Base-by-base conservation (phyloP, 2,329 filamentous ascomycete genomes). In the Alternaria incomplexa region DNA sequence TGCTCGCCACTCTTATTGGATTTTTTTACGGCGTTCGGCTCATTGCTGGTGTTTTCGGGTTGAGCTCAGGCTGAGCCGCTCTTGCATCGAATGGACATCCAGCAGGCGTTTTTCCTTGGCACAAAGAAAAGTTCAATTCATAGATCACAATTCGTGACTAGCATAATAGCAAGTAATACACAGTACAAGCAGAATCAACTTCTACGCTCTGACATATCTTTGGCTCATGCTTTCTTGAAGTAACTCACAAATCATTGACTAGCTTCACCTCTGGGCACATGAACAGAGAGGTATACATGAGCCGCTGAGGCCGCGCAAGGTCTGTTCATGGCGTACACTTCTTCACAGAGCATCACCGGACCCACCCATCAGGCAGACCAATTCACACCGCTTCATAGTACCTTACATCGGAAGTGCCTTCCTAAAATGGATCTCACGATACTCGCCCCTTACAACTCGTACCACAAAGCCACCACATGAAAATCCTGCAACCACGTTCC, bases 51-150 rank as follows among this genome's bases (percentile, higher is more conserved):
- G 17, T 61, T 36, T 59, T 61, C 54, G 65, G 64, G 61, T 64
- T 62, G 65, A 62, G 65, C 63, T 63, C 43, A 28, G 23, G 6
- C 26, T 30, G 62, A 57, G 67, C 63, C 61, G 57, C 67, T 66
- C 63, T 59, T 60, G 63, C 59, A 64, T 61, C 22, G 25, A 20
- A 58, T 58, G 40, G 56, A 61, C 50, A 59, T 56, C 53, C 50
- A 61, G 53, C 48, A 15, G 47, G 61, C 53, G 52, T 64, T 58
- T 52, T 45, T 22, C 12, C 17, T 26, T 51, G 17, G 20, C 25
- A 32, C 40, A 40, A 51, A 20, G 45, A 62, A 50, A 56, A 51
- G 53, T 58, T 52, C 32, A 36, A 25, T 17, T 55, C 20, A 22
- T 23, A 45, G 3, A 52, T 44, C 48, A 36, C 23, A 28, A 23